A percentile compares a stretch with the other conserved stretches of the same genome.
Conservation (phyloP, 2,329 filamentous ascomycete species). For the Dendryphion nanum region DNA sequence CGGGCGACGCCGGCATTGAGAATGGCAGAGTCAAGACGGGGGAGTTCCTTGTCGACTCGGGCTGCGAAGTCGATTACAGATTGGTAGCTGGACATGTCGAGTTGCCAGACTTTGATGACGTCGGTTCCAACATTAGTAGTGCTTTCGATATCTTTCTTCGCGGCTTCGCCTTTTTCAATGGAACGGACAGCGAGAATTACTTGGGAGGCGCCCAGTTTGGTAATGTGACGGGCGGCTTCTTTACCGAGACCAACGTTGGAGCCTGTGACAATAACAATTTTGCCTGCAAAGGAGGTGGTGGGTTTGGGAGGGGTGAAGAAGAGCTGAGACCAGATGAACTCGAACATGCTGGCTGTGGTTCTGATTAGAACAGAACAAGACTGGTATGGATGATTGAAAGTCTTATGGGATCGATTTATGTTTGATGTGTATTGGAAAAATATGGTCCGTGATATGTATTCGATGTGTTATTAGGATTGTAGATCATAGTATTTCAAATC, state of each 20-base stretch:
- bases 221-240: slow-evolving; percentile 46
- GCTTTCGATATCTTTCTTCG: slow-evolving; percentile 41
- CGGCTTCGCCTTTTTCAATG: slow-evolving; percentile 44
- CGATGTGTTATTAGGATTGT: too few species aligned
- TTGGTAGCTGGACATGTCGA: slow-evolving; percentile 43
- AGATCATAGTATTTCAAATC: too few species aligned
- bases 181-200: slow-evolving; percentile 48
- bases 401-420: too few species aligned
- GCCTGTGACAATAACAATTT: slow-evolving; percentile 49
- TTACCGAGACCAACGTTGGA: slow-evolving; percentile 49
- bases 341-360: too few species aligned
- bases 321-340: neutral
- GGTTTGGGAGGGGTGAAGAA: neutral
- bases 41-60: slow-evolving; percentile 17
- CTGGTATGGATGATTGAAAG: too few species aligned
- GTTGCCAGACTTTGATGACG: slow-evolving; percentile 31
- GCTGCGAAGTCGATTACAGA: slow-evolving; percentile 37
- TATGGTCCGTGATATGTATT: too few species aligned
- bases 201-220: slow-evolving; percentile 38
- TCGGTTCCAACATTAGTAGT: neutral
- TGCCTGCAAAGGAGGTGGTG: slow-evolving; percentile 14
- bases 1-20: slow-evolving; percentile 41
- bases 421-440: too few species aligned
- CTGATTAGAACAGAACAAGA: too few species aligned
- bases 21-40: slow-evolving; percentile 37